Evolutionary conservation across 768 basidiomycete species (phyloP), one percentile per base, ranked within the genome.

Genomic region (Lactarius hengduanensis): DNA sequence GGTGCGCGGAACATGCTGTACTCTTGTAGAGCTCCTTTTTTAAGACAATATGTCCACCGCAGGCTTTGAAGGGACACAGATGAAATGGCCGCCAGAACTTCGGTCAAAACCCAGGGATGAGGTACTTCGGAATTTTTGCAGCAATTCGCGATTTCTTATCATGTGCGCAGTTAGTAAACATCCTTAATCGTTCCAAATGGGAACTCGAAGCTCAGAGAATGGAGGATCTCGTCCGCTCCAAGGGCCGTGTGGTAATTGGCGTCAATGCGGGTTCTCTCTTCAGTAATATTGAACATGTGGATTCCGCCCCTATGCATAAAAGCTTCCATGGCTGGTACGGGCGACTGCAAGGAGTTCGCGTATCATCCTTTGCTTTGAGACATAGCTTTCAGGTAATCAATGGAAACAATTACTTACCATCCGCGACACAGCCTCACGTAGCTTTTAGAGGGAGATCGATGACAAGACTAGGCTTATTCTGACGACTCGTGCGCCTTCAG

Each of bases 231-330:
- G 74, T 85, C 47, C 77, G 78, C 56, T 80, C 85, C 10, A 80
- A 77, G 72, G 84, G 82, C 60, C 77, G 74, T 57, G 70, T 84
- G 26, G 73, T 76, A 28, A 80, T 82, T 72, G 78, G 78, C 11
- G 64, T 89, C 59, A 80, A 85, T 69, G 84, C 82, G 30, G 77
- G 81, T 41, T 76, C 83, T 56, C 65, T 87, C 40, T 83, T 84
- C 68, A 76, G 75, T 43, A 67, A 74, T 41, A 75, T 77, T 57
- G 71, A 72, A 64, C 34, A 15, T 45, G 40, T 13, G 9, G 20
- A 28, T 30, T 26, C 57, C 18, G 30, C 55, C 10, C 41, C 61
- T 20, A 9, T 32, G 34, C 36, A 41, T 20, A 30, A 56, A 56
- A 61, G 32, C 18, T 74, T 43, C 65, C 78, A 58, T 77, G 77